phyloP scores from a whole-genome alignment of 2,329 filamentous ascomycete species.

The Sordariomycetes sp. region DNA sequence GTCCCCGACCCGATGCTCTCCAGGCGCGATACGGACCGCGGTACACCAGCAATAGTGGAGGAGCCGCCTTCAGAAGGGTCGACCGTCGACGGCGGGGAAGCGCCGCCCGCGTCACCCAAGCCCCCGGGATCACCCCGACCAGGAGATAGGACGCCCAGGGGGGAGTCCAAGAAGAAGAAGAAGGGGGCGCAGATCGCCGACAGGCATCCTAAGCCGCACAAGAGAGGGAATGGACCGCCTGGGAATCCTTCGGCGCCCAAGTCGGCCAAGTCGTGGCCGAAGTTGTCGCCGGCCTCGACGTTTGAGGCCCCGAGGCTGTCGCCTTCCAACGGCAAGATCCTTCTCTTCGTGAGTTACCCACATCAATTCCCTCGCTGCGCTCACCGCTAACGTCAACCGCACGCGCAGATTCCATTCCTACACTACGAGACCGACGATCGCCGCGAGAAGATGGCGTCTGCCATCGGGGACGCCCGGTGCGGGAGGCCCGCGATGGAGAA shows the following conservation, averaged over 20 bases:
- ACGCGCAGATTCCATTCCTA: slow-evolving; percentile 24
- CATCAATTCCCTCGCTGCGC: neutral
- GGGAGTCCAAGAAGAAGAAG: slow-evolving; percentile 1
- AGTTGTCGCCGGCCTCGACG: neutral
- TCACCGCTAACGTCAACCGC: neutral
- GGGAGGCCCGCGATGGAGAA: neutral
- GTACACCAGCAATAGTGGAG: neutral
- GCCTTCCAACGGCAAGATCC: slow-evolving; percentile 14
- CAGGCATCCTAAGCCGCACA: slow-evolving; percentile 3
- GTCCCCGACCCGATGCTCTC: neutral
- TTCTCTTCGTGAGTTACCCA: slow-evolving; percentile 17
- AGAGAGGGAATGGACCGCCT: neutral
- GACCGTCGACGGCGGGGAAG: neutral
- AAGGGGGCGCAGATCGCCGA: slow-evolving; percentile 4
- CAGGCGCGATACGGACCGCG: neutral
- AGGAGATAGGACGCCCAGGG: neutral
- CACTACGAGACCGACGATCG: slow-evolving; percentile 28
- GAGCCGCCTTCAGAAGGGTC: neutral
- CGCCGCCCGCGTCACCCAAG: neutral
- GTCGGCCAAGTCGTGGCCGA: neutral
- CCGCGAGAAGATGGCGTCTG: slow-evolving; percentile 14
- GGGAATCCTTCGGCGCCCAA: neutral
- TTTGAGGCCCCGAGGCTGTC: slow-evolving; percentile 2
- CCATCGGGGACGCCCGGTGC: slow-evolving; percentile 12
- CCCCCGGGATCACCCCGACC: neutral